Evolutionary conservation across 2,329 filamentous ascomycete genomes (phyloP), one percentile per base, ranked within the genome.

Genomic region (Phyllosticta citribraziliensis): DNA sequence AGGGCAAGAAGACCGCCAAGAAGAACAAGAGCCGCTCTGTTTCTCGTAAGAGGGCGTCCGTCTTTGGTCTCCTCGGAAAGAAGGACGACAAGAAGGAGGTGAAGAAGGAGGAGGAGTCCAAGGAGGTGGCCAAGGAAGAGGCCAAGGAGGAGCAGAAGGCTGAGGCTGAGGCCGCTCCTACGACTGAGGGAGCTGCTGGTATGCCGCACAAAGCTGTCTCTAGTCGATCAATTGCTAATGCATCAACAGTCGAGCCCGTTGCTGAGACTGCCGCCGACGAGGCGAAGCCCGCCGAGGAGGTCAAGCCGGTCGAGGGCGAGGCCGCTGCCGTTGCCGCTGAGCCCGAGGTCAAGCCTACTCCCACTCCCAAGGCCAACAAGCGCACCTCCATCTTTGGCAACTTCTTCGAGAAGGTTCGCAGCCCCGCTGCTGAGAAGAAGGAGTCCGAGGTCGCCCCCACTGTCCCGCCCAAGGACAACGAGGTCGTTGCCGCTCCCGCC

Each of bases 381-480:
- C 89, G 91, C 75, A 85, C 86, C 76, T 94, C 89, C 66, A 87
- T 92, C 70, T 95, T 95, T 76, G 85, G 84, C 69, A 86, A 85
- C 70, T 85, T 89, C 72, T 83, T 82, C 76, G 88, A 90, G 67
- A 76, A 76, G 72, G 70, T 80, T 61, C 77, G 76, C 71, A 78
- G 75, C 71, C 78, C 78, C 11, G 74, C 73, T 40, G 72, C 71
- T 64, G 78, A 80, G 83, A 93, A 93, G 82, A 86, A 88, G 74
- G 86, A 86, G 65, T 80, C 84, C 68, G 86, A 88, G 71, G 80
- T 83, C 66, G 75, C 79, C 67, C 76, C 80, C 58, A 74, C 76
- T 67, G 73, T 75, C 64, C 75, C 78, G 52, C 72, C 76, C 56
- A 78, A 82, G 76, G 77, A 80, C 62, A 59, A 68, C 6, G 78